phyloP scores from a whole-genome alignment of 2,329 filamentous ascomycete genomes.

The Paraphaeosphaeria minitans region DNA sequence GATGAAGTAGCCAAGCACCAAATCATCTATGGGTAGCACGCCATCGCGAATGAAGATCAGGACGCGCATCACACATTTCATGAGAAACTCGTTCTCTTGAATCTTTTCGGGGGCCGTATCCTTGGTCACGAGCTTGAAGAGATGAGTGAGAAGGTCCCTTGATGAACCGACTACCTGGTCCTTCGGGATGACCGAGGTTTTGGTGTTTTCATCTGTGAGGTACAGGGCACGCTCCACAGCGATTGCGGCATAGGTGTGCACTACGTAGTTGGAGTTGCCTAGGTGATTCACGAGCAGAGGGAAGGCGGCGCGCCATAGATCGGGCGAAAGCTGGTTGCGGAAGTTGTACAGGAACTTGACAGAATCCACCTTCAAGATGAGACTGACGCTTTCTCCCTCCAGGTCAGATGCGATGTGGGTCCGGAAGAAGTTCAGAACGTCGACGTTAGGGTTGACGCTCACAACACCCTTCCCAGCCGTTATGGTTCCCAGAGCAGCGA shows the following conservation, averaged over 20 bases:
- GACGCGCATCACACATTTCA: conserved; percentile 98
- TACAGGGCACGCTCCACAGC: conserved; percentile 92
- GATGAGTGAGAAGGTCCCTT: conserved; percentile 83
- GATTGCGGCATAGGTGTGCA: conserved; percentile 96
- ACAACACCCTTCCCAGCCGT: conserved; percentile 90
- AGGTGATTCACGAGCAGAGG: conserved; percentile 90
- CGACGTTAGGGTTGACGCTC: conserved; percentile 78
- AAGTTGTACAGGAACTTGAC: conserved; percentile 99
- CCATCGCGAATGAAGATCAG: conserved; percentile 91
- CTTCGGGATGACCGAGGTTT: conserved; percentile 78
- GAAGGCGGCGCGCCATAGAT: conserved; percentile 90
- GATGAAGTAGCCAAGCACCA: conserved; percentile 81
- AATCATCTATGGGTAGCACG: conserved; percentile 73
- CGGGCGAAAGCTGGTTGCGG: conserved; percentile 88
- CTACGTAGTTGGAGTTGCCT: conserved; percentile 88
- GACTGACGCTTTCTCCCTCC: conserved; percentile 71
- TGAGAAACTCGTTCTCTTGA: conserved; percentile 97
- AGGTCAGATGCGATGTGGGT: conserved; percentile 90
- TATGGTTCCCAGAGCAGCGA: conserved; percentile 87
- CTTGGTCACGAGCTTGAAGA: conserved; percentile 90
- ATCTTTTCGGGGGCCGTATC: conserved; percentile 86
- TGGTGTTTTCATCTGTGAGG: conserved; percentile 71
- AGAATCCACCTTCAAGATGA: conserved; percentile 93
- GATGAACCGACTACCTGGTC: conserved; percentile 79
- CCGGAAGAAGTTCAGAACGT: conserved; percentile 94